Base-by-base conservation (phyloP, 306 rosid genomes). In the Ormosia semicastrata region DNA sequence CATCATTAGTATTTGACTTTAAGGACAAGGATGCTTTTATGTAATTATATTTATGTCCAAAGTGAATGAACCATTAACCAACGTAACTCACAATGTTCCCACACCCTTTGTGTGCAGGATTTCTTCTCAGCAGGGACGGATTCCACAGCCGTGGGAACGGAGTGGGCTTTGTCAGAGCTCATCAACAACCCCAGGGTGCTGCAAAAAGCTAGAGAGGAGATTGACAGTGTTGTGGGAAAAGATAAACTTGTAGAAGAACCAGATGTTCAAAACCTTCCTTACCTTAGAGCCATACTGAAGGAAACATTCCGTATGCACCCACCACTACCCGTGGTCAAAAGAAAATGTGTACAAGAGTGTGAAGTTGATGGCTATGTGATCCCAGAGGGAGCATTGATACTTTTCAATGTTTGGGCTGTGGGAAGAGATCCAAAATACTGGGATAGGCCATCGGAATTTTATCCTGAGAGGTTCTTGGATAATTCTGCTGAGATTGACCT, bases 291-390 rank as follows among this genome's bases (percentile, higher is more conserved):
- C 6, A 78, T 88, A 3, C 71, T 89, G 17, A 88, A 87, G 62
- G 97, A 90, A 64, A 69, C 87, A 40, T 40, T 87, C 4, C 79
- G 94, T 36, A 78, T 88, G 63, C 89, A 90, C 77, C 97, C 97
- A 1, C 82, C 94, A n/a, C 71, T 79, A 3, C 80, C 91, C 0
- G 69, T 87, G 30, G 37, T 86, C 0, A 30, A 77, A 11, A 78
- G 97, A 86, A 82, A 81, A 34, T 88, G 85, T 12, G 73, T 79
- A 0, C 17, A 76, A 36, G 73, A 76, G 3, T 84, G 91, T 46
- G 85, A 78, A 30, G 57, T 92, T 2, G 44, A 75, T 0, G 81
- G 79, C 3, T 90, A 41, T 30, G 80, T 78, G 13, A 82, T 90
- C 17, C 90, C 91, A 0, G 64, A 56, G 17, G 75, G 85, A 49